Conservation (phyloP, 2,329 filamentous ascomycete species). For the Chaetoscypha palmicola region DNA sequence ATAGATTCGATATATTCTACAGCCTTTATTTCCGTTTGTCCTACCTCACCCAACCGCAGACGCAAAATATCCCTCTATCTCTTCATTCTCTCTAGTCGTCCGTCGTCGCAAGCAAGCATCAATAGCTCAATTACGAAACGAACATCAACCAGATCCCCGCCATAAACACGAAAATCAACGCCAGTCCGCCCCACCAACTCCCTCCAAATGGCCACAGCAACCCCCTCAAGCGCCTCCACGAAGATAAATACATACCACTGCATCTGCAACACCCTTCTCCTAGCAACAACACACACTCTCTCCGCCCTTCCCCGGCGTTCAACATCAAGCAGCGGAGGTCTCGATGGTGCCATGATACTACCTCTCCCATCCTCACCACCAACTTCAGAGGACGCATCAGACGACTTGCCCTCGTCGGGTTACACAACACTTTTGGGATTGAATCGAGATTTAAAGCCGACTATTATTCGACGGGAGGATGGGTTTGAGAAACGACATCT, state of each 20-base stretch:
- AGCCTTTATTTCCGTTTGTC: too few species aligned
- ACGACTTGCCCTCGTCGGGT: slow-evolving; percentile 22
- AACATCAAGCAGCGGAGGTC: slow-evolving; percentile 16
- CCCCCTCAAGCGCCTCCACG: neutral
- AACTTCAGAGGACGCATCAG: neutral
- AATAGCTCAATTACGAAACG: too few species aligned
- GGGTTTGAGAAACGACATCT: slow-evolving; percentile 62
- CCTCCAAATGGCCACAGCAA: neutral
- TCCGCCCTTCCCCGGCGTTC: slow-evolving; percentile 44
- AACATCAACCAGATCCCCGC: too few species aligned
- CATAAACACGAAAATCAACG: too few species aligned
- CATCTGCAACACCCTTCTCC: slow-evolving; percentile 57
- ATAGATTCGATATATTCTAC: too few species aligned
- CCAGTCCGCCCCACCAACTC: neutral
- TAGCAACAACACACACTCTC: slow-evolving; percentile 51
- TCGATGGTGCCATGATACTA: slow-evolving; percentile 51
- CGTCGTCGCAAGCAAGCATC: too few species aligned
- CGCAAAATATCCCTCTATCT: too few species aligned
- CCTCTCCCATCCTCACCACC: slow-evolving; percentile 37
- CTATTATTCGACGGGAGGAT: slow-evolving; percentile 48
- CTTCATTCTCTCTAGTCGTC: too few species aligned
- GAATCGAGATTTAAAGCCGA: slow-evolving; percentile 39
- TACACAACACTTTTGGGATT: slow-evolving; percentile 46
- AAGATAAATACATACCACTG: slow-evolving; percentile 51
- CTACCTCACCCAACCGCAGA: too few species aligned